Conservation (phyloP, 495 filamentous ascomycete species). For the Pyronema domesticum region DNA sequence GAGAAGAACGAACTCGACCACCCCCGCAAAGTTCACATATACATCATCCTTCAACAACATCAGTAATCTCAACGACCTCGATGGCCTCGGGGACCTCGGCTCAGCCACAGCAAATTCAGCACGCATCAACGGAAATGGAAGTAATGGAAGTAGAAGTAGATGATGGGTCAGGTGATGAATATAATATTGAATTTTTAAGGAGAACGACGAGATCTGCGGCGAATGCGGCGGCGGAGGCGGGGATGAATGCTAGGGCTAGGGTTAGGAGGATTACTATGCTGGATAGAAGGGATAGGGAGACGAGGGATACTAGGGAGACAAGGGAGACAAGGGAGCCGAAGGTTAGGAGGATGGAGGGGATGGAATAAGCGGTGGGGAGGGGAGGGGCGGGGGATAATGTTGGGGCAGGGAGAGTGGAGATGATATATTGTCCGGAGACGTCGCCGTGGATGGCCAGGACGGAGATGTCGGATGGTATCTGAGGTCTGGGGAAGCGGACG, state of each 20-base stretch:
- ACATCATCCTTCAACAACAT: too few species aligned
- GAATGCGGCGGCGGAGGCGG: slow-evolving; percentile 9
- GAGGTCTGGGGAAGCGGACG: too few species aligned
- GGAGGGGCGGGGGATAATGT: too few species aligned
- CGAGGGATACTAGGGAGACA: neutral
- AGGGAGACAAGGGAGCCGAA: too few species aligned
- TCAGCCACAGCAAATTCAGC: neutral
- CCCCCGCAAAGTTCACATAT: too few species aligned
- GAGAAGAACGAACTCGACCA: neutral
- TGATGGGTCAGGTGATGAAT: neutral
- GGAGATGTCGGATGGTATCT: too few species aligned
- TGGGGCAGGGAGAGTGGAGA: too few species aligned
- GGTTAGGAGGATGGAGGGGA: too few species aligned
- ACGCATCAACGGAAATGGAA: neutral
- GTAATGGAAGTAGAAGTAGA: slow-evolving; percentile 5
- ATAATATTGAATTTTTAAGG: slow-evolving; percentile 4
- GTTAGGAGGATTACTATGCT: neutral
- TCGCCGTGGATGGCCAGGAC: too few species aligned
- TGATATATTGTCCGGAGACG: too few species aligned
- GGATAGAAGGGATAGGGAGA: neutral
- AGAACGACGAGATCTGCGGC: slow-evolving; percentile 13
- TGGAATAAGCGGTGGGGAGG: too few species aligned
- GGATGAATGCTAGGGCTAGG: slow-evolving; percentile 1
- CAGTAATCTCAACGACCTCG: too few species aligned
- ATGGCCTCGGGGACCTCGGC: neutral